Percentiles rank a stretch among this genome's conserved stretches.
These are phyloP conservation scores for Backusella luteola DNA, from an alignment of 192 early-diverging fungal genomes.

Conservation along the genomic window DNA sequence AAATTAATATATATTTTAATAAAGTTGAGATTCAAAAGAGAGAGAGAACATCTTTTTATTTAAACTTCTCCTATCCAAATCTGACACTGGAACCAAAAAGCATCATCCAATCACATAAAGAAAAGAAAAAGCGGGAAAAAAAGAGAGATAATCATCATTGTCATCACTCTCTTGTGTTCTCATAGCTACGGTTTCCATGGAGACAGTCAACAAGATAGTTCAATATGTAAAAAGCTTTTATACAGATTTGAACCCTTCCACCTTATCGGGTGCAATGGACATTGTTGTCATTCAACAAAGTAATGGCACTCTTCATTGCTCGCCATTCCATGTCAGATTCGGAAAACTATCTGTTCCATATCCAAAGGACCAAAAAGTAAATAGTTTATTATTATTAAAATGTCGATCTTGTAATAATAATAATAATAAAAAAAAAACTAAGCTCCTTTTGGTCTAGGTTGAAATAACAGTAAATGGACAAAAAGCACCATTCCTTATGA, in stretches of 20 bases:
- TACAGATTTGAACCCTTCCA: conserved; percentile 93
- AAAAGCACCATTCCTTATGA: not conserved
- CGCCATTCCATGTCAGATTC: conserved; percentile 97
- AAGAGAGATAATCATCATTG: no score
- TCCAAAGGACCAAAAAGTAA: conserved; percentile 89
- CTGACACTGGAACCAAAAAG: not conserved
- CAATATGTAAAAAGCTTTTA: conserved; percentile 86
- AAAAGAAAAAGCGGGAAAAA: not conserved
- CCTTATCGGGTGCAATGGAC: conserved; percentile 97
- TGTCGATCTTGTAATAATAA: not conserved
- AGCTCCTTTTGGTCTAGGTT: not conserved
- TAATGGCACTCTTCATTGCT: conserved; percentile 82
- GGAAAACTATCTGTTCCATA: conserved; percentile 92
- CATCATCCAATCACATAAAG: not conserved
- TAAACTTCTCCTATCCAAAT: not conserved
- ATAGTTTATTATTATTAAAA: not conserved
- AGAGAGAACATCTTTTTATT: not conserved
- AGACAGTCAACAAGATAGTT: conserved; percentile 53
- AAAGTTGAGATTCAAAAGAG: not conserved
- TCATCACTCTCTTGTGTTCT: no score
- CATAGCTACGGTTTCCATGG: conserved; percentile 20
- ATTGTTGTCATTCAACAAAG: conserved; percentile 88
- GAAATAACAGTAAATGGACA: not conserved
- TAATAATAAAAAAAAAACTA: not conserved
- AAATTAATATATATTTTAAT: not conserved